A percentile compares a stretch with the other conserved stretches of the same genome.
phyloP scores from a whole-genome alignment of 2,329 filamentous ascomycete genomes.

The Arthrobotrys iridis region DNA sequence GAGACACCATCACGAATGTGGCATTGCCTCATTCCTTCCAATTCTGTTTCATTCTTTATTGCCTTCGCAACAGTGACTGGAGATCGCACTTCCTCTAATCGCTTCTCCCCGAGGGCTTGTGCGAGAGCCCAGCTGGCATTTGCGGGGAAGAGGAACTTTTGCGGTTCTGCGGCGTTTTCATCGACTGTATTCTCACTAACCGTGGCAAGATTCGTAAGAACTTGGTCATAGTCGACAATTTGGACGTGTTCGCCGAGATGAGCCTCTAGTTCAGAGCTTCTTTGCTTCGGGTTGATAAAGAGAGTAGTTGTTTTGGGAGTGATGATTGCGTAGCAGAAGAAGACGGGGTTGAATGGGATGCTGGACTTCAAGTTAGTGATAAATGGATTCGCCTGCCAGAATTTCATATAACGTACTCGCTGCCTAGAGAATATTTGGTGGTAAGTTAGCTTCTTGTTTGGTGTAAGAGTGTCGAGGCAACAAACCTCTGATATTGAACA shows the following conservation, averaged over 20 bases:
- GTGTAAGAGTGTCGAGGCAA: conserved; percentile 60
- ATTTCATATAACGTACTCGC: conserved; percentile 17
- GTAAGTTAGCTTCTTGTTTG: background rate
- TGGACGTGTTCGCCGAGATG: conserved; percentile 77
- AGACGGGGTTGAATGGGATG: conserved; percentile 97
- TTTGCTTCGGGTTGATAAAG: conserved; percentile 83
- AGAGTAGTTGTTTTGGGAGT: conserved; percentile 80
- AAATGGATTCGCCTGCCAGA: no score
- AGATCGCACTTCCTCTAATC: conserved; percentile 86
- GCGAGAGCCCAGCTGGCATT: conserved; percentile 94
- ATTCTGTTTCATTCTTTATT: conserved; percentile 88
- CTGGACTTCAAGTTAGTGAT: conserved; percentile 60
- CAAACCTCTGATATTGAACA: conserved; percentile 94
- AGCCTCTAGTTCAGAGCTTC: conserved; percentile 73
- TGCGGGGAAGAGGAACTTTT: conserved; percentile 81
- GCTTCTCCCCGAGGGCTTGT: conserved; percentile 80
- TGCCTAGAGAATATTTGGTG: conserved; percentile 4
- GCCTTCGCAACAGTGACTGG: conserved; percentile 91
- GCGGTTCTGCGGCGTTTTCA: conserved; percentile 59
- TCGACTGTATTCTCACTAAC: conserved; percentile 65
- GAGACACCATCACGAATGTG: conserved; percentile 94
- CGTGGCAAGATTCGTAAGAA: conserved; percentile 78
- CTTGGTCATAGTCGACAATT: conserved; percentile 81
- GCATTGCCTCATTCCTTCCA: conserved; percentile 91
- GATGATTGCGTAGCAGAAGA: conserved; percentile 94